Conservation (phyloP, 441 rosid species). For the Eutrema salsugineum region DNA sequence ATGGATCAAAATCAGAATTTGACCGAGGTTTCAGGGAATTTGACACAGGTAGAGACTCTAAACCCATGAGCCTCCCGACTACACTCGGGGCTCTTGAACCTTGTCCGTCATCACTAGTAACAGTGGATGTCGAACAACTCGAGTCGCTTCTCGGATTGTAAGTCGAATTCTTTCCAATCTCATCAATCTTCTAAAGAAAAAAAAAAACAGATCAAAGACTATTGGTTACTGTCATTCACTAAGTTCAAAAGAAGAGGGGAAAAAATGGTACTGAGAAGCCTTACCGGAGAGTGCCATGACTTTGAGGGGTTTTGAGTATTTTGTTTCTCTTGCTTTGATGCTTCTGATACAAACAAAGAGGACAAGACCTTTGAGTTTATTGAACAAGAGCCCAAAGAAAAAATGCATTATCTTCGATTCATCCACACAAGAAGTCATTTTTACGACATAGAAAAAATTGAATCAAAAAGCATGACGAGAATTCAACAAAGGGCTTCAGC, state of each 20-base stretch:
- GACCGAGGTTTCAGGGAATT: slow-evolving; percentile 41
- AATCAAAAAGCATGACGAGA: background rate
- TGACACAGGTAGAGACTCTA: slow-evolving; percentile 69
- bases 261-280: slow-evolving; percentile 9
- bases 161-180: slow-evolving; percentile 41
- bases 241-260: background rate
- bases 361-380: background rate
- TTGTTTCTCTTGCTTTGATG: slow-evolving; percentile 43
- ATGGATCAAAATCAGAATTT: slow-evolving; percentile 34
- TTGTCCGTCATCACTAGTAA: slow-evolving; percentile 63
- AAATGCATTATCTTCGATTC: background rate
- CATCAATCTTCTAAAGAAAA: slow-evolving; percentile 41
- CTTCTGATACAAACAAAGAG: slow-evolving; percentile 33
- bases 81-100: slow-evolving; percentile 76
- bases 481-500: background rate
- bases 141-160: slow-evolving; percentile 52
- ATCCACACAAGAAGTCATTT: background rate
- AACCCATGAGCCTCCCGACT: slow-evolving; percentile 96
- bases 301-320: slow-evolving; percentile 33
- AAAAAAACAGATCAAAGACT: slow-evolving; percentile 9
- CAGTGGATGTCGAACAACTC: slow-evolving; percentile 57
- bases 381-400: slow-evolving; percentile 8
- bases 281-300: slow-evolving; percentile 41
- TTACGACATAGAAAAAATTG: background rate
- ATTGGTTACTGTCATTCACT: background rate